phyloP scores from a whole-genome alignment of 768 basidiomycete species.

The Rhizopogon sp. region DNA sequence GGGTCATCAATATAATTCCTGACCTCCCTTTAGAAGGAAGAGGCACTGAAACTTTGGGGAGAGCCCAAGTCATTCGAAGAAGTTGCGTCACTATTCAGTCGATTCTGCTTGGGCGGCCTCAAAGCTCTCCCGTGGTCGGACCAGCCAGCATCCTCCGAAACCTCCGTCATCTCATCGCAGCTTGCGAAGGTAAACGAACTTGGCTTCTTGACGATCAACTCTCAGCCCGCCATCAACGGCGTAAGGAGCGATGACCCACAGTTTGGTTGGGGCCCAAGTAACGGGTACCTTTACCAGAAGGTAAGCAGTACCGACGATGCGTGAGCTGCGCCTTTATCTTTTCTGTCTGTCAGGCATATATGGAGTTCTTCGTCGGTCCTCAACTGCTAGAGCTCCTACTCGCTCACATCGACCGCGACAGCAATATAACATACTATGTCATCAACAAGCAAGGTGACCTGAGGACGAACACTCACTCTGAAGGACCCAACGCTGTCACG shows the following conservation, averaged over 20 bases:
- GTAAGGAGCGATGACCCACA: constrained; percentile 77
- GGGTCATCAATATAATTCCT: not conserved
- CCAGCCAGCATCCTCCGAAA: constrained; percentile 80
- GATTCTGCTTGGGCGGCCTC: constrained; percentile 75
- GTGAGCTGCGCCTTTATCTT: not conserved
- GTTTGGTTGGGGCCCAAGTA: constrained; percentile 91
- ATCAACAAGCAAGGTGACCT: constrained; percentile 96
- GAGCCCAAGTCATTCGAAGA: constrained; percentile 64
- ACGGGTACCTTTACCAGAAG: constrained; percentile 96
- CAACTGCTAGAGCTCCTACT: constrained; percentile 68
- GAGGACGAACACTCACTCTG: constrained; percentile 89
- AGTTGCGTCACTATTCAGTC: constrained; percentile 68
- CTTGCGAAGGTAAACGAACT: constrained; percentile 83
- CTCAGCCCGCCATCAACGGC: constrained; percentile 93
- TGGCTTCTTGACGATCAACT: constrained; percentile 96
- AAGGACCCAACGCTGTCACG: constrained; percentile 97
- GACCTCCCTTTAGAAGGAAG: constrained; percentile 58
- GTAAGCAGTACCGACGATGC: constrained; percentile 29
- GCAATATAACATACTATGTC: constrained; percentile 91
- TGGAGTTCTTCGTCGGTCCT: constrained; percentile 91
- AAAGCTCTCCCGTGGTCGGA: constrained; percentile 93
- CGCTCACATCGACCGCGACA: constrained; percentile 79
- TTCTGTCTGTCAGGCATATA: constrained; percentile 63
- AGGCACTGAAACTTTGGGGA: constrained; percentile 87
- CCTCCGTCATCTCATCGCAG: constrained; percentile 68